phyloP scores from a whole-genome alignment of 371 early-diverging fungal genomes.

The Mucor sp. region DNA sequence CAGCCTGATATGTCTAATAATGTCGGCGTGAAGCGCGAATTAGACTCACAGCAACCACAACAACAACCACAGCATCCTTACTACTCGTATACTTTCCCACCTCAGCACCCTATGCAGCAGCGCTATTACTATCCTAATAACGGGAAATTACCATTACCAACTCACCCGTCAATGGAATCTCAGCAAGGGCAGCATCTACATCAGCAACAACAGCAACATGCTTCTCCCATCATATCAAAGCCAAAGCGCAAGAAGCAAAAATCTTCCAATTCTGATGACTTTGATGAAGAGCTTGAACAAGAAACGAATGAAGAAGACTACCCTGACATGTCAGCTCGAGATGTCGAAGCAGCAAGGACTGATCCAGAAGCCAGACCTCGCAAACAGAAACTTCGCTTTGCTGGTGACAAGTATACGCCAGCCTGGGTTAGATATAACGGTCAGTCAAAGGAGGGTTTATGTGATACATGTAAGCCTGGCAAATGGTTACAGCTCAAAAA shows the following conservation, averaged over 20 bases:
- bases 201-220: slow-evolving; percentile 6
- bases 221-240: slow-evolving; percentile 11
- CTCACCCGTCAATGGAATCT: not conserved
- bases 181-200: slow-evolving; percentile 15
- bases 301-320: slow-evolving; percentile 43
- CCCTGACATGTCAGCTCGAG: slow-evolving; percentile 49
- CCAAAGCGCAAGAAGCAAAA: slow-evolving; percentile 35
- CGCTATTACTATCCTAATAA: slow-evolving; percentile 18
- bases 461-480: slow-evolving; percentile 85
- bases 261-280: slow-evolving; percentile 12
- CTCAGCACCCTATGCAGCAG: slow-evolving; percentile 16
- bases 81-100: slow-evolving; percentile 24
- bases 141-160: slow-evolving; percentile 20
- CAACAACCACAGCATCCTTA: slow-evolving; percentile 10
- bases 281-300: slow-evolving; percentile 29
- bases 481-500: slow-evolving; percentile 93
- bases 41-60: slow-evolving; percentile 13
- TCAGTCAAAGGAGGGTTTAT: slow-evolving; percentile 84
- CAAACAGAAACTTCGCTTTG: slow-evolving; percentile 70
- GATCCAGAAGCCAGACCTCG: slow-evolving; percentile 62
- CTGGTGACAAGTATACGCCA: slow-evolving; percentile 88
- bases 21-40: slow-evolving; percentile 20
- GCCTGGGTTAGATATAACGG: slow-evolving; percentile 84
- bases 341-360: slow-evolving; percentile 41
- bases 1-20: slow-evolving; percentile 14